Percentiles rank a stretch among this genome's conserved stretches.
phyloP scores from a whole-genome alignment of 352 stramenopile species.

The Globisporangium mamillatum region DNA sequence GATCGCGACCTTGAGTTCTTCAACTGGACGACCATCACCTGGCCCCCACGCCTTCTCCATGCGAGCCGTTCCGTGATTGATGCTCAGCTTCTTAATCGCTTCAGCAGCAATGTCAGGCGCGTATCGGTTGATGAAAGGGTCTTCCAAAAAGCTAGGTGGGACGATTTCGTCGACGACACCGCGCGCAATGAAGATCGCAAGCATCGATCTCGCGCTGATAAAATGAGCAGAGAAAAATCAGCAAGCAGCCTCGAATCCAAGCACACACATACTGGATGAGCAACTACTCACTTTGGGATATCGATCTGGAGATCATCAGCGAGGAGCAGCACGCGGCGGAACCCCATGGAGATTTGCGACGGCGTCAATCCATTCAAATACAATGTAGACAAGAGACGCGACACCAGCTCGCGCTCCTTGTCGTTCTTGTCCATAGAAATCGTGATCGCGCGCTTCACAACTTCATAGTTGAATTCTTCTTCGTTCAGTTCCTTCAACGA shows the following conservation, averaged over 20 bases:
- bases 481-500: slow-evolving; percentile 67
- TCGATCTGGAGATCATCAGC: slow-evolving; percentile 97
- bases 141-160: slow-evolving; percentile 95
- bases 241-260: neutral
- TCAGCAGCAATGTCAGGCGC: slow-evolving; percentile 94
- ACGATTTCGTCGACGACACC: slow-evolving; percentile 99
- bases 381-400: slow-evolving; percentile 90
- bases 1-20: slow-evolving; percentile 93
- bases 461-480: slow-evolving; percentile 85
- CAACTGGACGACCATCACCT: slow-evolving; percentile 87
- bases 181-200: slow-evolving; percentile 96
- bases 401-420: slow-evolving; percentile 91
- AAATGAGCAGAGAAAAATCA: neutral
- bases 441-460: slow-evolving; percentile 95
- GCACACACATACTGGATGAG: neutral
- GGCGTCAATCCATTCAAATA: slow-evolving; percentile 88
- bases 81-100: slow-evolving; percentile 94
- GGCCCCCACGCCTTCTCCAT: slow-evolving; percentile 98
- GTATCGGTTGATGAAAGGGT: slow-evolving; percentile 93
- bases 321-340: slow-evolving; percentile 95
- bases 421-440: slow-evolving; percentile 94
- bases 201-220: slow-evolving; percentile 81
- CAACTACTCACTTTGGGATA: slow-evolving; percentile 70
- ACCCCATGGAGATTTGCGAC: slow-evolving; percentile 88
- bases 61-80: slow-evolving; percentile 94